A percentile compares a stretch with the other conserved stretches of the same genome.
These are phyloP conservation scores for Lichtheimia ramosa DNA, from an alignment of 371 early-diverging fungal genomes.

Conservation along the genomic window DNA sequence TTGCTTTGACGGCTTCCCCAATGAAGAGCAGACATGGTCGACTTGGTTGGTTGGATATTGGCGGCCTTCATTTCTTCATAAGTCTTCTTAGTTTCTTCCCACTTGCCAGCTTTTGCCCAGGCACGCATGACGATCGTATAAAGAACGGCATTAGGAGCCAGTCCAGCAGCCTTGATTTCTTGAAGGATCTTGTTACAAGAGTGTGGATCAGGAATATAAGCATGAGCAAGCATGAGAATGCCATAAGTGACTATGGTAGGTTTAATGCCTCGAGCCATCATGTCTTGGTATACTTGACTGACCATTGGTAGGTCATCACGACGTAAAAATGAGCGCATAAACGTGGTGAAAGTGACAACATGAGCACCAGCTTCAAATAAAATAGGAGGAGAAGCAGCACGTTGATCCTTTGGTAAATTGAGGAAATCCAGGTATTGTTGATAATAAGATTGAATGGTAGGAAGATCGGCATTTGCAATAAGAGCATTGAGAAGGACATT, in stretches of 20 bases:
- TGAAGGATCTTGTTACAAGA: constrained; percentile 31
- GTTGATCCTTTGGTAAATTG: not conserved
- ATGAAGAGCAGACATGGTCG: constrained; percentile 41
- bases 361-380: constrained; percentile 24
- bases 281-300: constrained; percentile 41
- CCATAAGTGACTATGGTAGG: constrained; percentile 44
- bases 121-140: constrained; percentile 52
- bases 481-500: constrained; percentile 44
- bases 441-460: constrained; percentile 28
- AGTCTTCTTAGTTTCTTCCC: constrained; percentile 32
- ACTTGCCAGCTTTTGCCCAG: constrained; percentile 43
- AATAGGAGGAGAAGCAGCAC: not conserved
- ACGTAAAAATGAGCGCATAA: constrained; percentile 53
- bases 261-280: constrained; percentile 30
- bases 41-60: constrained; percentile 35
- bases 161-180: constrained; percentile 23
- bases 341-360: constrained; percentile 42
- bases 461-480: constrained; percentile 20
- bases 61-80: constrained; percentile 41
- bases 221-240: constrained; percentile 44
- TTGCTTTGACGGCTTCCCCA: constrained; percentile 22
- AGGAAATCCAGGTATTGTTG: constrained; percentile 22
- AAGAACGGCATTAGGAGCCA: constrained; percentile 32
- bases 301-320: constrained; percentile 36
- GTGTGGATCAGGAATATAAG: constrained; percentile 46